Conservation (phyloP, 768 basidiomycete genomes). For the Neoboletus subvelutipes region DNA sequence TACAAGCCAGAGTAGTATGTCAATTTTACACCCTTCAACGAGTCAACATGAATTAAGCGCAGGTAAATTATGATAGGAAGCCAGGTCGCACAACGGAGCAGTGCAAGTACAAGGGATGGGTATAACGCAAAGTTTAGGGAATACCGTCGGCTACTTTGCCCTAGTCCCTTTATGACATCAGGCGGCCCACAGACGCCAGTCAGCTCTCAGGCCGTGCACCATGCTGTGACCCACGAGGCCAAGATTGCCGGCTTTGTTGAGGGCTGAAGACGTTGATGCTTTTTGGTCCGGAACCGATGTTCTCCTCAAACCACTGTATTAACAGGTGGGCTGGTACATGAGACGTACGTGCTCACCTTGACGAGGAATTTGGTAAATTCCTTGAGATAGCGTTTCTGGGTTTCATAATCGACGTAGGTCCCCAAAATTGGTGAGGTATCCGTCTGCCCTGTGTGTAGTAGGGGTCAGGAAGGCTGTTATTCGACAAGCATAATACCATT, state of each 20-base stretch:
- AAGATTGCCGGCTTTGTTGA: neutral
- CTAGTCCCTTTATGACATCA: neutral
- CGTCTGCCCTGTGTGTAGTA: constrained; percentile 48
- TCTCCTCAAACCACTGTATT: constrained; percentile 33
- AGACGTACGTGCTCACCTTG: constrained; percentile 38
- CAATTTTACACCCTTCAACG: neutral
- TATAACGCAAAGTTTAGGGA: neutral
- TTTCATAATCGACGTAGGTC: constrained; percentile 70
- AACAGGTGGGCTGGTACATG: neutral
- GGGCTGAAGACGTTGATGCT: neutral
- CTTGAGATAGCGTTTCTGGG: constrained; percentile 65
- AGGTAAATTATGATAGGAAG: neutral
- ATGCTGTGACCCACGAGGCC: neutral
- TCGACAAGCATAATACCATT: constrained; percentile 37
- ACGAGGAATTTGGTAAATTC: constrained; percentile 57
- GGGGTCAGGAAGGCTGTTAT: neutral
- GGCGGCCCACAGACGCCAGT: neutral
- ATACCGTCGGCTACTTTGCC: neutral
- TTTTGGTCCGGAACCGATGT: constrained; percentile 18
- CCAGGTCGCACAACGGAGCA: neutral
- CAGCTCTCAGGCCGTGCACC: neutral
- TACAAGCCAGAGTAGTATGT: constrained; percentile 3
- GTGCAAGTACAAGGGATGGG: neutral
- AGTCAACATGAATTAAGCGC: neutral
- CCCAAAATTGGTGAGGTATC: constrained; percentile 64